Evolutionary conservation across 768 basidiomycete genomes (phyloP), one percentile per base, ranked within the genome.

Genomic region (Amanita rubescens): DNA sequence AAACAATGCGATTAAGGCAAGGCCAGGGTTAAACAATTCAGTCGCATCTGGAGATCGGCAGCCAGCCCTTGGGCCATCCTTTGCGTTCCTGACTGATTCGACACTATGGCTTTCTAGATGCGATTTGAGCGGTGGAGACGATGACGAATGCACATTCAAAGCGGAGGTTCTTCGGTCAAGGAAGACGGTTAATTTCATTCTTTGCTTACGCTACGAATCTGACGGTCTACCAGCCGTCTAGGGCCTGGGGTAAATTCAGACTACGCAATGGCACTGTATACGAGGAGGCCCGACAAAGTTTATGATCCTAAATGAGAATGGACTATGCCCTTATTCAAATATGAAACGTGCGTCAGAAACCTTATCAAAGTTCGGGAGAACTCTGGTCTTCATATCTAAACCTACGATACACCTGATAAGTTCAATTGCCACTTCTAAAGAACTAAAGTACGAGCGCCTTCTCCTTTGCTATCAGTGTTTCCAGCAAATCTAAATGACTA

Each of bases 31-130:
- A 54, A 58, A 47, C 37, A 37, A 27, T 56, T 45, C 50, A 47
- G 57, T 2, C 37, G 17, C 33, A 5, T 47, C 57, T 22, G 68
- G 64, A 7, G 72, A 79, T 51, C 41, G 39, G 53, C 89, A 86
- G 60, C 87, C 87, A 4, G 85, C 86, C 0, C 71, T 91, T 12
- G 89, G 88, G 0, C 82, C 87, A 1, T 84, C 87, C 1, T 91
- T 90, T 56, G 71, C 82, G 6, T 86, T 79, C 64, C 67, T 88
- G 64, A 78, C 81, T 1, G 89, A 90, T 60, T 80, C 78, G 14
- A 86, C 84, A 0, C 58, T 91, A n/a, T 90, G 87, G 87, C 69
- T 89, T 9, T 71, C 76, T 10, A 42, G 3, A n/a, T 35, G 30
- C 20, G 27, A 34, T 14, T 20, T 32, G 15, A 30, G 3, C 27